phyloP scores from a whole-genome alignment of 768 basidiomycete species.

The Leucogyrophana mollusca region DNA sequence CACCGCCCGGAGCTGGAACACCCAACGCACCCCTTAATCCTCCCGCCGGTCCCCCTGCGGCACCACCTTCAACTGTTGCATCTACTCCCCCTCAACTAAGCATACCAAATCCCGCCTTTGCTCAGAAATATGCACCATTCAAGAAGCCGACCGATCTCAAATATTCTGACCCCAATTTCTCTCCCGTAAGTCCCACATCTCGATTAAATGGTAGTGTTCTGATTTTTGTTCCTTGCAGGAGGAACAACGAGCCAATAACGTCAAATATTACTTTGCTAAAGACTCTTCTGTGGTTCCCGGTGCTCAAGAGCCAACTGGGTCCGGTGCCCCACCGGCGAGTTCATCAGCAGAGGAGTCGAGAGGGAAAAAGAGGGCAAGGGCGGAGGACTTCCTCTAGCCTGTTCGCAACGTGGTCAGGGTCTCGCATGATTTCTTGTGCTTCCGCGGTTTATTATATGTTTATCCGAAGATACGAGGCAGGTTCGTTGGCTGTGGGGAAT shows the following conservation, averaged over 20 bases:
- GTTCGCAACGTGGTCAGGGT: conserved; percentile 10
- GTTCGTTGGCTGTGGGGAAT: conserved; percentile 18
- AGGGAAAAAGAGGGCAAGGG: conserved; percentile 82
- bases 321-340: conserved; percentile 10
- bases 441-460: conserved; percentile 1
- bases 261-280: conserved; percentile 59
- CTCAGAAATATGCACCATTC: conserved; percentile 69
- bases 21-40: conserved; percentile 12
- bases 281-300: conserved; percentile 22
- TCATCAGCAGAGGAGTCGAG: conserved; percentile 56
- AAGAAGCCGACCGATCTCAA: conserved; percentile 78
- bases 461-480: conserved; percentile 17
- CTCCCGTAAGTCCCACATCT: conserved; percentile 51
- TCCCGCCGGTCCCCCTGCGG: conserved; percentile 17
- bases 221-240: conserved; percentile 46
- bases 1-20: conserved; percentile 2
- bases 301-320: conserved; percentile 15
- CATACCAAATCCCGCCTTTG: conserved; percentile 55
- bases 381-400: conserved; percentile 76
- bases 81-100: conserved; percentile 26
- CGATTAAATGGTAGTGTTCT: neutral
- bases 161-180: conserved; percentile 75
- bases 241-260: conserved; percentile 67
- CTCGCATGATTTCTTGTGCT: conserved; percentile 13
- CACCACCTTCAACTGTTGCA: conserved; percentile 18